Conservation (phyloP, 176 grass and related monocot genomes). For the Tillandsia leiboldiana region DNA sequence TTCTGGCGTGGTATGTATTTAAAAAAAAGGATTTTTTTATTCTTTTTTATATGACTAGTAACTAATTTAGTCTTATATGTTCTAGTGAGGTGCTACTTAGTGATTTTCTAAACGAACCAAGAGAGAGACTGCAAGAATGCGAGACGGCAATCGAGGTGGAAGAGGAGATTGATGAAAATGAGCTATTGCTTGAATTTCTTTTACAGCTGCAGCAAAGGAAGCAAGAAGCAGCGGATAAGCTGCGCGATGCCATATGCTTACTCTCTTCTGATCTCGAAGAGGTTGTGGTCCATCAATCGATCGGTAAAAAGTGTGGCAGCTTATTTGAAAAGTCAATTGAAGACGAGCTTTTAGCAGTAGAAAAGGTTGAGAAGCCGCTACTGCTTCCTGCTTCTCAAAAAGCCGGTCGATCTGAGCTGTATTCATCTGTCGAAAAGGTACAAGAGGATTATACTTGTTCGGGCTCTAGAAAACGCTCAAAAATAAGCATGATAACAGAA, state of each 20-base stretch:
- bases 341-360: slow-evolving; percentile 38
- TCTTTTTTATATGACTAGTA: neutral
- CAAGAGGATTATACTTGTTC: too few relatives aligned
- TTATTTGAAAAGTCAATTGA: slow-evolving; percentile 40
- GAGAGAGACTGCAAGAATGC: slow-evolving; percentile 56
- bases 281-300: slow-evolving; percentile 46
- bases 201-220: slow-evolving; percentile 73
- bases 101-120: slow-evolving; percentile 70
- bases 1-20: neutral
- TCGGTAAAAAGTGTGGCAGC: slow-evolving; percentile 24
- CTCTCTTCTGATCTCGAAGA: slow-evolving; percentile 86
- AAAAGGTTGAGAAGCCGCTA: neutral
- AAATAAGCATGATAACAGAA: slow-evolving; percentile 29
- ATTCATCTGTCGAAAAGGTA: too few relatives aligned
- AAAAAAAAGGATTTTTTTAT: neutral
- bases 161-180: slow-evolving; percentile 87
- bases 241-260: slow-evolving; percentile 59
- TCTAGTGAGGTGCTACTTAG: slow-evolving; percentile 77
- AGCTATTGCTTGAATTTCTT: slow-evolving; percentile 79
- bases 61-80: neutral
- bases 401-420: too few relatives aligned
- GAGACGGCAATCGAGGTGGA: slow-evolving; percentile 63
- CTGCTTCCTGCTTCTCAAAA: neutral
- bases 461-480: slow-evolving; percentile 18
- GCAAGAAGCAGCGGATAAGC: slow-evolving; percentile 53